A percentile compares a stretch with the other conserved stretches of the same genome.
These are phyloP conservation scores for Oryza nivara DNA, from an alignment of 176 grass and related monocot genomes.

Conservation along the genomic window DNA sequence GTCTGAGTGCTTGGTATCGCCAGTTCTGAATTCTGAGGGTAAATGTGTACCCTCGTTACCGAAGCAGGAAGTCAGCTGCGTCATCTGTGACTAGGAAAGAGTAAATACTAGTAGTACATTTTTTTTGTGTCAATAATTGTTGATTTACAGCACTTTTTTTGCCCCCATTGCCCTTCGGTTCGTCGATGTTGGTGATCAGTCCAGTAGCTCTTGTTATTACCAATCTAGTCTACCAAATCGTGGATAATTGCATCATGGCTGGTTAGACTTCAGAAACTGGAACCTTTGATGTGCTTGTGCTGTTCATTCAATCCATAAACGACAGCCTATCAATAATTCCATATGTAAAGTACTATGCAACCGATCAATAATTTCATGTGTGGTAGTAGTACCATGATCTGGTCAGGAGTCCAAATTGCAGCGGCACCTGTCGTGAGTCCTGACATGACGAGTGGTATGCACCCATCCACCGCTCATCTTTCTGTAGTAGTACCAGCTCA, in stretches of 20 bases:
- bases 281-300: not conserved
- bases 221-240: not conserved
- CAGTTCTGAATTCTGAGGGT: not conserved
- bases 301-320: not conserved
- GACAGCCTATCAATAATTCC: not conserved
- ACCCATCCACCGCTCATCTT: not conserved
- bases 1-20: not conserved
- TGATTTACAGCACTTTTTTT: not conserved
- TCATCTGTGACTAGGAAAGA: slow-evolving; percentile 19
- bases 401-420: slow-evolving; percentile 25
- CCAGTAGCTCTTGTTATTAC: not conserved
- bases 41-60: not conserved
- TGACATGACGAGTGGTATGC: slow-evolving; percentile 6
- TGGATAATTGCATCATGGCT: not conserved
- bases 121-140: slow-evolving; percentile 32
- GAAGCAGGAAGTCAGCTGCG: slow-evolving; percentile 7
- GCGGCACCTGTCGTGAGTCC: not conserved
- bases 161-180: not conserved
- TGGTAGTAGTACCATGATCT: not conserved
- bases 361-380: not conserved
- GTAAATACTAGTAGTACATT: not conserved
- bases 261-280: not conserved
- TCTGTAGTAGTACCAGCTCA: not conserved
- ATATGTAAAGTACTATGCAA: not conserved
- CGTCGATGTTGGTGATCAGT: not conserved